Conservation (phyloP, 768 basidiomycete species). For the Psilocybe cubensis region DNA sequence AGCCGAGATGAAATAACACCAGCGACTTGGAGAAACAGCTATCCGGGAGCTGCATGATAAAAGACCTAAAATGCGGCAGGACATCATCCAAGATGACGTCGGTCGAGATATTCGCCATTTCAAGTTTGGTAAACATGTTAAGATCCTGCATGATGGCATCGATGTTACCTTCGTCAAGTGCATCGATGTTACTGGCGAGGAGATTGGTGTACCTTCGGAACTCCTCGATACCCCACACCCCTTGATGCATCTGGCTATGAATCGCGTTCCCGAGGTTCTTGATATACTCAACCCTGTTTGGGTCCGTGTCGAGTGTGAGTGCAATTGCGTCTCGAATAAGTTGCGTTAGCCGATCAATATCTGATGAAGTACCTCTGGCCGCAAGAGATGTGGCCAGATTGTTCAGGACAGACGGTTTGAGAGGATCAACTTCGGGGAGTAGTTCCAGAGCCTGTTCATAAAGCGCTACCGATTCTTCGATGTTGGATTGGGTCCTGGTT, state of each 20-base stretch:
- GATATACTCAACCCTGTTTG: neutral
- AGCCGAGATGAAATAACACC: neutral
- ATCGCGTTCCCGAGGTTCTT: constrained; percentile 4
- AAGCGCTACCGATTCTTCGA: neutral
- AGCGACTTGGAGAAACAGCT: neutral
- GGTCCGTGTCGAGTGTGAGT: neutral
- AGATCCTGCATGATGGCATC: neutral
- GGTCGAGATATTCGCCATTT: neutral
- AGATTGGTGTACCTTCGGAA: neutral
- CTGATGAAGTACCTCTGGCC: neutral
- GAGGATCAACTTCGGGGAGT: neutral
- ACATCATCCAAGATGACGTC: neutral
- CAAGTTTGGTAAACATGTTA: neutral
- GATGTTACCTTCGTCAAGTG: neutral
- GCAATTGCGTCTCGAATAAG: neutral
- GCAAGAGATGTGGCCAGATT: constrained; percentile 4
- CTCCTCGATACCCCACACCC: neutral
- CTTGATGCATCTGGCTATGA: neutral
- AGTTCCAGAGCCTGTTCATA: neutral
- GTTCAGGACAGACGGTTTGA: neutral
- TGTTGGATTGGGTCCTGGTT: neutral
- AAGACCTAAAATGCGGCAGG: neutral
- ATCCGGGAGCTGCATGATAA: neutral
- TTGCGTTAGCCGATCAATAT: neutral
- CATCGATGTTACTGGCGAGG: too few species aligned